Conservation (phyloP, 106 monocot species). For the Dactylorhiza incarnata region DNA sequence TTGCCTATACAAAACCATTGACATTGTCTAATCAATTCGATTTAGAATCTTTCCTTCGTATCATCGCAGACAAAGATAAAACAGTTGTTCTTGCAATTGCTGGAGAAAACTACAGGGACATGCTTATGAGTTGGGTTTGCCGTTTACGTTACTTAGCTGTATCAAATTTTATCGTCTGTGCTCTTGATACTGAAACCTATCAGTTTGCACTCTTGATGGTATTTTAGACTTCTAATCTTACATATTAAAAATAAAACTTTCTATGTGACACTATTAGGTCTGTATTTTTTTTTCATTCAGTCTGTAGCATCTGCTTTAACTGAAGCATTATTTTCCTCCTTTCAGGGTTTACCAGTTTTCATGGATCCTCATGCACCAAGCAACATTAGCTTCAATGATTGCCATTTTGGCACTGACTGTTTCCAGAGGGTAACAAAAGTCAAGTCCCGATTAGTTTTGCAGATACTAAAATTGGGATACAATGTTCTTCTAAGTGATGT, state of each 20-base stretch:
- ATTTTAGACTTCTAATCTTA: conserved; percentile 3
- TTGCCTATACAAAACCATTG: conserved; percentile 14
- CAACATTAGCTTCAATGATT: conserved; percentile 69
- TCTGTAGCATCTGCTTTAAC: not conserved
- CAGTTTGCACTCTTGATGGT: conserved; percentile 83
- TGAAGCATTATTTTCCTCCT: conserved; percentile 1
- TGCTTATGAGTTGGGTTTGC: conserved; percentile 99
- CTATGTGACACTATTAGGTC: not conserved
- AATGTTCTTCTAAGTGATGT: conserved; percentile 92
- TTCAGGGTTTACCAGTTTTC: conserved; percentile 89
- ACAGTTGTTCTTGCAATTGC: conserved; percentile 77
- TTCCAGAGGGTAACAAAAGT: conserved; percentile 94
- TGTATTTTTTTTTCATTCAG: not conserved
- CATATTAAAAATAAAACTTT: conserved; percentile 1
- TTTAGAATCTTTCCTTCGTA: conserved; percentile 50
- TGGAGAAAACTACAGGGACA: conserved; percentile 82
- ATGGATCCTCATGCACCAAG: conserved; percentile 51
- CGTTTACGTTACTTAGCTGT: conserved; percentile 50
- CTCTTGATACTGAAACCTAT: conserved; percentile 82
- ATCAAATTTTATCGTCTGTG: conserved; percentile 74
- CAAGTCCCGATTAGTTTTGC: conserved; percentile 81
- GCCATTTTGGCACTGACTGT: conserved; percentile 90
- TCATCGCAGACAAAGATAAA: conserved; percentile 57
- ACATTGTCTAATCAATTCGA: conserved; percentile 38
- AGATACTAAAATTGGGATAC: conserved; percentile 75